Evolutionary conservation across 2,329 filamentous ascomycete species (phyloP), one percentile per base, ranked within the genome.

Genomic region (Canariomyces notabilis): DNA sequence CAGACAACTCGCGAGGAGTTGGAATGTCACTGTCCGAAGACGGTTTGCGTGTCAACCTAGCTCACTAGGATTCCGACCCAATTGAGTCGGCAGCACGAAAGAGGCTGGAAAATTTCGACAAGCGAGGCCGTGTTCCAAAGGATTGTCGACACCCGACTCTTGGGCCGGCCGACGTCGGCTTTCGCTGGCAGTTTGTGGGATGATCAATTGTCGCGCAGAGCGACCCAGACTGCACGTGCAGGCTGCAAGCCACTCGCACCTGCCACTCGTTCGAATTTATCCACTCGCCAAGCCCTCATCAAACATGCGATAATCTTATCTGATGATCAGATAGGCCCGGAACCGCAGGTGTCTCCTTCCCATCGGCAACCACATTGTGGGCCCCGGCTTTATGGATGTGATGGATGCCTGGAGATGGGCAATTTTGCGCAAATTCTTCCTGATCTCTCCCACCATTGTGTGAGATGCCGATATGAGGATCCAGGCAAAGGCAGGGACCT

Each of bases 301-400:
- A 23, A 34, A 22, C 15, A 29, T 12, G n/a, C 19, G 39, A 32
- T 49, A 51, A 67, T 67, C 71, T 75, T 75, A 76, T 75, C 73
- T 72, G 73, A 76, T 76, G 64, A 75, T 74, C 71, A 71, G 72
- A 74, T 75, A 71, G 52, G n/a, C 37, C 18, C 32, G 9, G 22
- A 23, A 19, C 22, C 21, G 16, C 20, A 20, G 20, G 32, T 16
- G 34, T 26, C 44, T 44, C 39, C 51, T 48, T 26, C 43, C 40
- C 46, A 34, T 47, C 48, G 46, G 43, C 47, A 29, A n/a, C 41
- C 26, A 29, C 9, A 12, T 12, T 29, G 26, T 29, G 26, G 26
- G 26, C 14, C 7, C 26, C 26, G 26, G 7, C 9, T 29, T 3
- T 26, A 12, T 29, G 26, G 8, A 9, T 29, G 26, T 29, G 26